Percentiles rank a stretch among this genome's conserved stretches.
These are phyloP conservation scores for Arthroderma sp. DNA, from an alignment of 2,329 filamentous ascomycete species.

Conservation along the genomic window DNA sequence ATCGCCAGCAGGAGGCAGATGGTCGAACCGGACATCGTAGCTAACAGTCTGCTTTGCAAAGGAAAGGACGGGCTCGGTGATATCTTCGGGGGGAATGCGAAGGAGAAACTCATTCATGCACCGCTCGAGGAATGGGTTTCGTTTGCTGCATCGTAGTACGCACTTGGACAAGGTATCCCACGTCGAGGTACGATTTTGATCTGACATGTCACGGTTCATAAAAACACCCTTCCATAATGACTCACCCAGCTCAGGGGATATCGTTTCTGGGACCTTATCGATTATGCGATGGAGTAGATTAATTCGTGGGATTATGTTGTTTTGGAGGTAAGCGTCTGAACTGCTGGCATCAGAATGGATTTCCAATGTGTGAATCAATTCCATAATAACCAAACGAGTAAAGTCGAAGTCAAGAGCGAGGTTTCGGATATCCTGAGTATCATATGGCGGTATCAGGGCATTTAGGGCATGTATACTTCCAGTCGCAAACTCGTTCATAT, in stretches of 20 bases:
- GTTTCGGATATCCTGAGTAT: slow-evolving; percentile 40
- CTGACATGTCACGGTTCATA: slow-evolving; percentile 46
- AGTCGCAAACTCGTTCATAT: slow-evolving; percentile 49
- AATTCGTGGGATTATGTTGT: slow-evolving; percentile 40
- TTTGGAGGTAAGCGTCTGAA: slow-evolving; percentile 26
- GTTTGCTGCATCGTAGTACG: slow-evolving; percentile 16
- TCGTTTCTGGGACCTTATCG: slow-evolving; percentile 44
- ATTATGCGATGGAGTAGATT: slow-evolving; percentile 48
- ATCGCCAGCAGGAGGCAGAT: slow-evolving; percentile 33
- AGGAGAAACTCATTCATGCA: slow-evolving; percentile 33
- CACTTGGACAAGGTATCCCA: slow-evolving; percentile 53
- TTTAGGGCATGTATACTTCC: slow-evolving; percentile 59
- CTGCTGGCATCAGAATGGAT: slow-evolving; percentile 30
- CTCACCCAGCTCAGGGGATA: slow-evolving; percentile 49
- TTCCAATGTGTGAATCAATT: slow-evolving; percentile 46
- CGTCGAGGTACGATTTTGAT: slow-evolving; percentile 49
- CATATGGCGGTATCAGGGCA: slow-evolving; percentile 27
- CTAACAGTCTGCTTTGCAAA: slow-evolving; percentile 31
- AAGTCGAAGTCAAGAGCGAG: slow-evolving; percentile 50
- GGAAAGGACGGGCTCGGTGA: slow-evolving; percentile 26
- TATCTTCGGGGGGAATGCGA: slow-evolving; percentile 23
- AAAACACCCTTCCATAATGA: slow-evolving; percentile 62
- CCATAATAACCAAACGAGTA: slow-evolving; percentile 48
- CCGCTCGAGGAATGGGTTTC: slow-evolving; percentile 30
- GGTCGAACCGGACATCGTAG: slow-evolving; percentile 44